Percentiles rank a stretch among this genome's conserved stretches.
Evolutionary conservation across 805 yeast species (phyloP).

Genomic region (Komagataella ulmi): DNA sequence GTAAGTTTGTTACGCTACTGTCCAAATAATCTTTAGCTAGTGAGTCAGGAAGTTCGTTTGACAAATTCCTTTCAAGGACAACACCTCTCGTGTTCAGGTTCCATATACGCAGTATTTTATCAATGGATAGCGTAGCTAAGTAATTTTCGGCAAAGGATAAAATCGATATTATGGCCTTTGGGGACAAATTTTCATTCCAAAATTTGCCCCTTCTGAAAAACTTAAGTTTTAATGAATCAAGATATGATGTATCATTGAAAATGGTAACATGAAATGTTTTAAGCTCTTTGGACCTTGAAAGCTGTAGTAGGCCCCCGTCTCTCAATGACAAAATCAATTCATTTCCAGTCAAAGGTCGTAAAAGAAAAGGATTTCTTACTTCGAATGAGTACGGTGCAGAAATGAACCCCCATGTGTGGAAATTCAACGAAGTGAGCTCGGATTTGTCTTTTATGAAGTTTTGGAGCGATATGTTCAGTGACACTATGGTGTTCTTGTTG

Average conservation of each 20-base stretch:
- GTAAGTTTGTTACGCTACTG: slow-evolving; percentile 6
- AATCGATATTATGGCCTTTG: slow-evolving; percentile 7
- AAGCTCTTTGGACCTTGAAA: slow-evolving; percentile 19
- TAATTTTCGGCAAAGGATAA: slow-evolving; percentile 3
- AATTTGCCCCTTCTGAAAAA: slow-evolving; percentile 8
- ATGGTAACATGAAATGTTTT: slow-evolving; percentile 11
- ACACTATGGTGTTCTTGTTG: slow-evolving; percentile 34
- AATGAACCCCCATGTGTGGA: slow-evolving; percentile 50
- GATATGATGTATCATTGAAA: slow-evolving; percentile 42
- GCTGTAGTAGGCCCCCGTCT: slow-evolving; percentile 68
- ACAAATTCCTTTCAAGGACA: slow-evolving; percentile 10
- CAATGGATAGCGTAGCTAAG: slow-evolving; percentile 38
- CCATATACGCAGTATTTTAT: slow-evolving; percentile 49
- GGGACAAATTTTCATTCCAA: slow-evolving; percentile 9
- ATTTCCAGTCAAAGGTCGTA: slow-evolving; percentile 29
- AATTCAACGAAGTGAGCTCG: slow-evolving; percentile 9
- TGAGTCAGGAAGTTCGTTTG: slow-evolving; percentile 9
- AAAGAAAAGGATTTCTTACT: slow-evolving; percentile 37
- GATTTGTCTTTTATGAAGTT: slow-evolving; percentile 23
- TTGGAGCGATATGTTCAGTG: slow-evolving; percentile 27
- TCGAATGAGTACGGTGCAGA: slow-evolving; percentile 57
- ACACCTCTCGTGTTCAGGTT: slow-evolving; percentile 23
- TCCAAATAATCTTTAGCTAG: slow-evolving; percentile 1
- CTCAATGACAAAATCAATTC: slow-evolving; percentile 44
- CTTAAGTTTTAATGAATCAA: slow-evolving; percentile 16